Percentiles rank a stretch among this genome's conserved stretches.
These are phyloP conservation scores for Arthrocladium fulminans DNA, from an alignment of 2,329 filamentous ascomycete species.

Conservation along the genomic window DNA sequence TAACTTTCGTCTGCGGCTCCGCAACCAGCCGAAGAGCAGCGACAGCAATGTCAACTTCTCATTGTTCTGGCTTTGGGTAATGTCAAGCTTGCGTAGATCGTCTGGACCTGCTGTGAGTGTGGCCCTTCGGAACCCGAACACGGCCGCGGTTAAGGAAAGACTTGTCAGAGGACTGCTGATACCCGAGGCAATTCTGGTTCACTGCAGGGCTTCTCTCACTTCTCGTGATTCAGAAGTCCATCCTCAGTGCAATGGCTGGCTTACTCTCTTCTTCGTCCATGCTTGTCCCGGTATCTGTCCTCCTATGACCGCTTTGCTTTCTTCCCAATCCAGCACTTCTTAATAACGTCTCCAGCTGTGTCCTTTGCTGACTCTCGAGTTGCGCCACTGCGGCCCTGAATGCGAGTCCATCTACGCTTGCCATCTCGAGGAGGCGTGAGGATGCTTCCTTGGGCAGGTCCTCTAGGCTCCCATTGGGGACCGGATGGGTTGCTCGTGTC, in stretches of 20 bases:
- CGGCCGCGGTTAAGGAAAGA: too few species aligned
- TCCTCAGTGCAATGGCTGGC: slow-evolving; percentile 86
- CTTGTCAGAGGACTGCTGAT: too few species aligned
- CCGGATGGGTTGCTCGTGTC: slow-evolving; percentile 58
- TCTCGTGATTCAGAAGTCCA: slow-evolving; percentile 62
- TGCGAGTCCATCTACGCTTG: slow-evolving; percentile 59
- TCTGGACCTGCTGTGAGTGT: too few species aligned
- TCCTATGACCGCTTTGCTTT: slow-evolving; percentile 15
- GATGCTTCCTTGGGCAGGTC: slow-evolving; percentile 64
- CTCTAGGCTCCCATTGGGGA: slow-evolving; percentile 31
- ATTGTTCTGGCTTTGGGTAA: too few species aligned
- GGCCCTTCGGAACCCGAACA: too few species aligned
- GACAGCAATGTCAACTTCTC: too few species aligned
- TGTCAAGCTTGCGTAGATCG: too few species aligned
- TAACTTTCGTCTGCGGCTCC: too few species aligned
- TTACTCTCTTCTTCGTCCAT: slow-evolving; percentile 44
- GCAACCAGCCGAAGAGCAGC: too few species aligned
- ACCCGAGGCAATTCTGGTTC: background rate
- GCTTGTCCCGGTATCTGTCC: slow-evolving; percentile 33
- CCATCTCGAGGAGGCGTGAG: slow-evolving; percentile 67
- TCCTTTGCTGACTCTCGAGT: slow-evolving; percentile 61
- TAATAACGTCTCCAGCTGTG: slow-evolving; percentile 73
- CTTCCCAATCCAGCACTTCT: slow-evolving; percentile 50
- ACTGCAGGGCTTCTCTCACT: background rate
- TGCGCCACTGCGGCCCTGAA: slow-evolving; percentile 67